Evolutionary conservation across 2,329 filamentous ascomycete species (phyloP).

Genomic region (Falciphora oryzae): DNA sequence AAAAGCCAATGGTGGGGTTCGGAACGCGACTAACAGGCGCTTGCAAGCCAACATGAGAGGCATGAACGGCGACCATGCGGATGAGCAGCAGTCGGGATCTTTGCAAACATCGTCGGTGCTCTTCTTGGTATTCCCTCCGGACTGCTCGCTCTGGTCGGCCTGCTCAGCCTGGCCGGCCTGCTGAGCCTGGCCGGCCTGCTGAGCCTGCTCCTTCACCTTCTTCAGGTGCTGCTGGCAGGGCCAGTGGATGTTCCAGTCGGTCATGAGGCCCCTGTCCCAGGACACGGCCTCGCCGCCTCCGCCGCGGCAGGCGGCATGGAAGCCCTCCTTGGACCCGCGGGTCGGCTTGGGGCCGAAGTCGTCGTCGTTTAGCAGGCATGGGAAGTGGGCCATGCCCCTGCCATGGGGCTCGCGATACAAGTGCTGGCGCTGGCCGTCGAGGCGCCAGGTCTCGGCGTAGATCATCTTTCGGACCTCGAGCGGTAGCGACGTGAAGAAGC

Average conservation of each 20-base stretch:
- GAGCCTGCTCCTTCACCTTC: constrained; percentile 1
- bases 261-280: constrained; percentile 16
- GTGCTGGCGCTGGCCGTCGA: constrained; percentile 18
- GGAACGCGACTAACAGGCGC: constrained; percentile 18
- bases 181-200: constrained; percentile 1
- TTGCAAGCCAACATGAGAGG: constrained; percentile 21
- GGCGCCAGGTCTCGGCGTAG: constrained; percentile 23
- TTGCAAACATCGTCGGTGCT: neutral
- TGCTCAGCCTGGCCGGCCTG: neutral
- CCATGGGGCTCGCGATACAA: constrained; percentile 14
- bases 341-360: neutral
- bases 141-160: neutral
- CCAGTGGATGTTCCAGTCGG: constrained; percentile 19
- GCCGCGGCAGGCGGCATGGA: neutral
- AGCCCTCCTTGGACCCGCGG: neutral
- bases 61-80: constrained; percentile 14
- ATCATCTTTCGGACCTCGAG: constrained; percentile 26
- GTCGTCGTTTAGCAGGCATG: neutral
- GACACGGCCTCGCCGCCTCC: constrained; percentile 3
- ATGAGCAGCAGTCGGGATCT: neutral
- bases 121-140: neutral
- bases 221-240: constrained; percentile 8
- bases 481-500: constrained; percentile 23
- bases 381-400: constrained; percentile 5
- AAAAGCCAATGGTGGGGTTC: neutral